Evolutionary conservation across 768 basidiomycete genomes (phyloP), one percentile per base, ranked within the genome.

Genomic region (Tephrocybe sp.): DNA sequence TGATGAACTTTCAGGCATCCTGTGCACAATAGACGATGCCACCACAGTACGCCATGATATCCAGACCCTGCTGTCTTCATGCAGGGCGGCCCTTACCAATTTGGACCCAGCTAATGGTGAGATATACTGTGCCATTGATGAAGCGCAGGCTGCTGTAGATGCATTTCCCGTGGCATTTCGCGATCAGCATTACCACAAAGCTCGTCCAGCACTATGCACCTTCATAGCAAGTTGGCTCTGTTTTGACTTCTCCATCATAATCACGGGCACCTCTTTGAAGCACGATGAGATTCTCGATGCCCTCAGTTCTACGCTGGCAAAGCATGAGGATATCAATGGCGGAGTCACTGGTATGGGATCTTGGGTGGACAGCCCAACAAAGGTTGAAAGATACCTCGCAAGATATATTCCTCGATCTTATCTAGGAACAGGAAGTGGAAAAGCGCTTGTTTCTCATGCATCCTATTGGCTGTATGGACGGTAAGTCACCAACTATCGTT

Each of bases 381-480:
- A 25, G 24, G 21, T 36, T 36, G 17, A 9, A n/a, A 7, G 3
- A n/a, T 40, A 40, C 11, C 10, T 48, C 6, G 4, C 12, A 3
- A 30, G 30, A 15, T 48, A 40, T 30, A n/a, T 48, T 28, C 48
- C 48, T 2, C 1, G 8, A 6, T 39, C 28, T 18, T 48, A 48
- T 20, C 38, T 40, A 12, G 9, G 4, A 6, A 23, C 48, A 2
- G 18, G 11, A 1, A 48, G 25, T 23, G 38, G 38, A 15, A 6
- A 32, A 20, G 38, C 39, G 20, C 48, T 48, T 23, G 18, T 48
- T 1, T 18, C 21, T 39, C 28, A 26, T 11, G 48, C 38, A 10
- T 23, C 7, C 24, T 30, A 48, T 32, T 48, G 37, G 48, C 48
- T 48, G 26, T 15, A n/a, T 39, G 48, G 48, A 39, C 18, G 48